These are phyloP conservation scores for Globisporangium viniferum DNA, from an alignment of 352 stramenopile genomes.

Conservation along the genomic window DNA sequence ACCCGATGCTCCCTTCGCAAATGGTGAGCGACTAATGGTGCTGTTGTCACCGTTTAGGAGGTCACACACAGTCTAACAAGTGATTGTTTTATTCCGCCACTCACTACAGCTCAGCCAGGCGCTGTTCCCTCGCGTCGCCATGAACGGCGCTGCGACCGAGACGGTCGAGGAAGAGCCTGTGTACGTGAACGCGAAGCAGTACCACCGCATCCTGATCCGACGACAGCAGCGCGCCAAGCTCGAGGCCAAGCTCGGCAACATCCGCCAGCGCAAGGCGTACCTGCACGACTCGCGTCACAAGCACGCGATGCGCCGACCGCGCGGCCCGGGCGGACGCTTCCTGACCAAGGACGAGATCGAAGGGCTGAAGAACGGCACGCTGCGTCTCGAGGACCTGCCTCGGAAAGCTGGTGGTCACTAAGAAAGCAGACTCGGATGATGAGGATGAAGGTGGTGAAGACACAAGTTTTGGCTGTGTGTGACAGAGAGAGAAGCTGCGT, in stretches of 20 bases:
- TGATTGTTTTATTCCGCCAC: neutral
- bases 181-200: slow-evolving; percentile 91
- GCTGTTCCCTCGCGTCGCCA: slow-evolving; percentile 56
- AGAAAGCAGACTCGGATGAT: neutral
- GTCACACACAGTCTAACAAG: slow-evolving; percentile 2
- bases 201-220: slow-evolving; percentile 88
- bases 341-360: slow-evolving; percentile 81
- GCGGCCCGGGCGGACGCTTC: slow-evolving; percentile 80
- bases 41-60: neutral
- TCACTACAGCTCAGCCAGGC: slow-evolving; percentile 40
- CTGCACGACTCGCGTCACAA: slow-evolving; percentile 86
- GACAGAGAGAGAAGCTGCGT: neutral
- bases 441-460: neutral
- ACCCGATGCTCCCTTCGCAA: slow-evolving; percentile 83
- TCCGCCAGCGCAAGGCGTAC: slow-evolving; percentile 81
- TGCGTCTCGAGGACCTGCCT: slow-evolving; percentile 60
- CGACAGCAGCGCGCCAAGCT: slow-evolving; percentile 85
- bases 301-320: slow-evolving; percentile 83
- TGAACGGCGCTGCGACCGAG: slow-evolving; percentile 32
- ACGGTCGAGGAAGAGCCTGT: slow-evolving; percentile 83
- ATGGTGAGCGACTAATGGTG: slow-evolving; percentile 48
- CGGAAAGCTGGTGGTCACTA: slow-evolving; percentile 28
- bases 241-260: slow-evolving; percentile 78
- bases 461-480: slow-evolving; percentile 4
- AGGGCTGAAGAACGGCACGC: slow-evolving; percentile 58